phyloP scores from a whole-genome alignment of 257 asterid genomes.

The Scutellaria minor region DNA sequence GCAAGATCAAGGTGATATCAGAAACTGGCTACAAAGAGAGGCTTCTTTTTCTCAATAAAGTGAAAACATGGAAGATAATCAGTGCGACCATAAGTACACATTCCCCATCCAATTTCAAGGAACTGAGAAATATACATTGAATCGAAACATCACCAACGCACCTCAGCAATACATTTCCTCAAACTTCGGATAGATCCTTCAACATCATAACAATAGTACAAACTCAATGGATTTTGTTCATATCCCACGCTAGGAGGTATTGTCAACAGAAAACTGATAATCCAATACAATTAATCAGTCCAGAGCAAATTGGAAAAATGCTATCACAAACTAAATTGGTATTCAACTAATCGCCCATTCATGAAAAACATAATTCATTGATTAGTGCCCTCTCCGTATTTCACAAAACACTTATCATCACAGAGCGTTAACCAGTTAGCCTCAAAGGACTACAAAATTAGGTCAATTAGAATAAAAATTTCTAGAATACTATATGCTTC shows the following conservation, averaged over 20 bases:
- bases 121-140: not conserved
- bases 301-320: constrained; percentile 19
- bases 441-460: not conserved
- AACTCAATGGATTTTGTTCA: constrained; percentile 86
- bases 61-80: not conserved
- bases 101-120: constrained; percentile 2
- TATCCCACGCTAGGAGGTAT: constrained; percentile 98
- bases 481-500: not conserved
- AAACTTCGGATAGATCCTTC: constrained; percentile 57
- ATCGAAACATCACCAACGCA: constrained; percentile 34
- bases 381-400: not conserved
- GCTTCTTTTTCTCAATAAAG: not conserved
- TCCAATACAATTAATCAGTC: constrained; percentile 37
- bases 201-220: constrained; percentile 85
- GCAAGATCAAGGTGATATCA: constrained; percentile 33
- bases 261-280: constrained; percentile 80
- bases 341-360: not conserved
- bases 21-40: constrained; percentile 11
- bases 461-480: not conserved
- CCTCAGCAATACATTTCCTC: constrained; percentile 96
- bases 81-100: not conserved
- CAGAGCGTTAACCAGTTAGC: not conserved
- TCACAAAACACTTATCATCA: constrained; percentile 2
- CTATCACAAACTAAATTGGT: constrained; percentile 19
- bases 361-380: not conserved